Evolutionary conservation across 108 stramenopile genomes (phyloP).

Genomic region (Asterionellopsis glacialis): DNA sequence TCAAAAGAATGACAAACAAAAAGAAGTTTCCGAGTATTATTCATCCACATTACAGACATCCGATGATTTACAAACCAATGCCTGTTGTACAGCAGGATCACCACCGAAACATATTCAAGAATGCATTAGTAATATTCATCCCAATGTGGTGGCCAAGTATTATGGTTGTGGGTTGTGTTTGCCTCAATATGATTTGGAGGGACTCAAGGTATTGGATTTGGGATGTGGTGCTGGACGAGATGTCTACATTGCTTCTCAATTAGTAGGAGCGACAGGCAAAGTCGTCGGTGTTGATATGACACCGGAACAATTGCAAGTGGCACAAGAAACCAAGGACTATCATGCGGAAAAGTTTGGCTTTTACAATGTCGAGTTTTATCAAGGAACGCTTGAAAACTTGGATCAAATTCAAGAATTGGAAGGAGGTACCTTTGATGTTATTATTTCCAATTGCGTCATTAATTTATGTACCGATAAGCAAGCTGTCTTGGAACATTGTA

Average conservation of each 20-base stretch:
- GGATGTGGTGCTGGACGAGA: slow-evolving; percentile 95
- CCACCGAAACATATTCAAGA: slow-evolving; percentile 72
- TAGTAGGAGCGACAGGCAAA: slow-evolving; percentile 80
- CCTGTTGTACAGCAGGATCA: slow-evolving; percentile 86
- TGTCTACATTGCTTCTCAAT: slow-evolving; percentile 89
- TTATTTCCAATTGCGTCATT: slow-evolving; percentile 97
- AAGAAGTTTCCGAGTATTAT: slow-evolving; percentile 78
- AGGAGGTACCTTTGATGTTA: slow-evolving; percentile 85
- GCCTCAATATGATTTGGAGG: slow-evolving; percentile 82
- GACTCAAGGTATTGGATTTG: slow-evolving; percentile 82
- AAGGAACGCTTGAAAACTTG: slow-evolving; percentile 88
- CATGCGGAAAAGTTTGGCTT: slow-evolving; percentile 88
- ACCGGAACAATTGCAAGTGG: slow-evolving; percentile 88
- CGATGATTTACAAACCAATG: slow-evolving; percentile 91
- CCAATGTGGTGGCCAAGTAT: slow-evolving; percentile 82
- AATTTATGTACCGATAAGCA: slow-evolving; percentile 94
- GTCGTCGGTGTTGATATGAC: slow-evolving; percentile 99
- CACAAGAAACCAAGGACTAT: slow-evolving; percentile 65
- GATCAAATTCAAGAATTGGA: slow-evolving; percentile 62
- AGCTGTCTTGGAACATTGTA: slow-evolving; percentile 85
- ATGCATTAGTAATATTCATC: slow-evolving; percentile 77
- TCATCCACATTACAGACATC: slow-evolving; percentile 75
- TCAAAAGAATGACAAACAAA: slow-evolving; percentile 9
- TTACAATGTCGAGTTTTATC: slow-evolving; percentile 85
- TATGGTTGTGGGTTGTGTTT: slow-evolving; percentile 95